Base-by-base conservation (phyloP, 1,139 yeast species). In the Blastobotrys elegans region DNA sequence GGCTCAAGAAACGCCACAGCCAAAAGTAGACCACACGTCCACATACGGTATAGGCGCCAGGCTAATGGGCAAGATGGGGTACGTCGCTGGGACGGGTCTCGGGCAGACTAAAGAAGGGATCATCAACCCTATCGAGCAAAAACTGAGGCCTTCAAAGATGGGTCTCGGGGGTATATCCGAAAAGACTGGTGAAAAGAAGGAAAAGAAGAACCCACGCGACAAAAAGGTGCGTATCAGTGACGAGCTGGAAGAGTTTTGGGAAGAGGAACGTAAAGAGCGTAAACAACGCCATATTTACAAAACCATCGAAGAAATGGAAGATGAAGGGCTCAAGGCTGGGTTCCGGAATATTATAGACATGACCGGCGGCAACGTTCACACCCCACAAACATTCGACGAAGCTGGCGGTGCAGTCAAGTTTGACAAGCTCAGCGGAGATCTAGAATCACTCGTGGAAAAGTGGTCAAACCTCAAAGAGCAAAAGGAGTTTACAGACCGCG, bases 1-100 rank as follows among this genome's bases (percentile, higher is more conserved):
- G 27, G 20, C 30, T 8, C 18, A 40, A 10, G 17, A 13, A 4
- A 16, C 39, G 10, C 16, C 18, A 8, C 27, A 30, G 26, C 41
- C 43, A n/a, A 40, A 40, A n/a, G 22, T 32, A 20, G 41, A 43
- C n/a, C 53, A 46, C 14, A 35, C 41, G 17, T 35, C 57, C n/a
- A 49, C 46, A 21, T 90, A 89, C 59, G 97, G 98, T 8, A 78
- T 88, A 40, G 98, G 97, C 31, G 96, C 96, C 2, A 69, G 76
- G 46, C 69, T 92, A 45, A 65, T 92, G 71, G 73, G 80, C 59
- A 76, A 80, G 56, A 90, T 92, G 97, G 98, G 98, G 0, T 90
- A 88, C 63, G 73, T 74, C 14, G 77, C 77, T 38, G 98, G 98
- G 0, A 72, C 76, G 54, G 97, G 97, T 0, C 73, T 92, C 20